A percentile compares a stretch with the other conserved stretches of the same genome.
These are phyloP conservation scores for Ilex paraguariensis DNA, from an alignment of 305 asterid genomes.

Conservation along the genomic window DNA sequence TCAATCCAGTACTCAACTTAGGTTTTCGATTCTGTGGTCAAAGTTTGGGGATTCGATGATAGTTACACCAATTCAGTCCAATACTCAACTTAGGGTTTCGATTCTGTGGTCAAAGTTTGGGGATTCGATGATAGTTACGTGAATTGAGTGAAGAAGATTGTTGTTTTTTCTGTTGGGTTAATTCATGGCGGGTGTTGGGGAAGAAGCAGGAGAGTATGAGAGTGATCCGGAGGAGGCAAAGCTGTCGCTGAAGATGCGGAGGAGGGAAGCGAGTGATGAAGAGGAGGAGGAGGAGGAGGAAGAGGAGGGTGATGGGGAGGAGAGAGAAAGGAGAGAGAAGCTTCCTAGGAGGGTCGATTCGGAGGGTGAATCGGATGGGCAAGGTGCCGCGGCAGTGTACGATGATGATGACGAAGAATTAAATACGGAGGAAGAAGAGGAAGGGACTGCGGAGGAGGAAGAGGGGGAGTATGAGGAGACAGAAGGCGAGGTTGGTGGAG, in stretches of 20 bases:
- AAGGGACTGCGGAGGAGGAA: slow-evolving; percentile 28
- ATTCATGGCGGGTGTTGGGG: slow-evolving; percentile 38
- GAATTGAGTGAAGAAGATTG: neutral
- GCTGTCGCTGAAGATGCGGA: slow-evolving; percentile 79
- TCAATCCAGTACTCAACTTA: slow-evolving; percentile 2
- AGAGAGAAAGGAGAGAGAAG: slow-evolving; percentile 26
- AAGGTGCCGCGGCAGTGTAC: slow-evolving; percentile 80
- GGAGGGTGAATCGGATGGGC: slow-evolving; percentile 68
- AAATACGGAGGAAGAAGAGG: slow-evolving; percentile 40
- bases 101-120: neutral
- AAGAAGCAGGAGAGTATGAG: slow-evolving; percentile 75
- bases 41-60: neutral
- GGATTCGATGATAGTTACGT: neutral
- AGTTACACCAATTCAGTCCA: neutral
- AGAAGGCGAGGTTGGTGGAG: slow-evolving; percentile 24
- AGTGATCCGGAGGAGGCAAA: slow-evolving; percentile 98
- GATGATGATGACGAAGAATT: slow-evolving; percentile 47
- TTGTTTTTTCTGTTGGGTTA: neutral
- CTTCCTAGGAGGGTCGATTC: slow-evolving; percentile 55
- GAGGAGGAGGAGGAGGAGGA: slow-evolving; percentile 30
- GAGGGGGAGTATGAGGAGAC: slow-evolving; percentile 25
- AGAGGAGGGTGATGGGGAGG: slow-evolving; percentile 7
- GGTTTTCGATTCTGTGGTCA: slow-evolving; percentile 4
- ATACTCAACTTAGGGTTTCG: slow-evolving; percentile 4
- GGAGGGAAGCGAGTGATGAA: slow-evolving; percentile 93